Conservation (phyloP, 2,329 filamentous ascomycete species). For the Ophiostoma angusticollis region DNA sequence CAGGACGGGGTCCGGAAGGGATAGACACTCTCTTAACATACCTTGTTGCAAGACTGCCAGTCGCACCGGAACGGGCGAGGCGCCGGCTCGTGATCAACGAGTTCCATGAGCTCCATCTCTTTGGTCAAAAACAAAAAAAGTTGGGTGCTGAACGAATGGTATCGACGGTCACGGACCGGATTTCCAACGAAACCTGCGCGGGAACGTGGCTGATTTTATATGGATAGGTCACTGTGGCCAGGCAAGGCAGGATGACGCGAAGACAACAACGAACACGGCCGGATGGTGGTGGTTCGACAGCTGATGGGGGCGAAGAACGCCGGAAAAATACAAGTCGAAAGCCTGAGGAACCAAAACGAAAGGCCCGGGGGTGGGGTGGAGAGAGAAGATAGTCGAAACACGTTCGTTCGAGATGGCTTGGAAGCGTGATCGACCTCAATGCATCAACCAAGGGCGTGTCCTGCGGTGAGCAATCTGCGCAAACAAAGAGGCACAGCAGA, state of each 20-base stretch:
- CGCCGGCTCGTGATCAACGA: constrained; percentile 50
- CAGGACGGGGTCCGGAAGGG: constrained; percentile 1
- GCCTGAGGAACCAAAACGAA: not conserved
- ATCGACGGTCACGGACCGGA: constrained; percentile 5
- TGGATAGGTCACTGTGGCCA: no score
- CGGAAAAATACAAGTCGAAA: not conserved
- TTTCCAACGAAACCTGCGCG: constrained; percentile 4
- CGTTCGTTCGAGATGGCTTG: constrained; percentile 5
- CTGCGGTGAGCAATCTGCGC: not conserved
- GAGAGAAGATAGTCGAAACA: constrained; percentile 9
- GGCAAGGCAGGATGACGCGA: no score
- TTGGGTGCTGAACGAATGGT: not conserved
- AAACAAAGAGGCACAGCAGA: no score
- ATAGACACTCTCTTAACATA: constrained; percentile 22
- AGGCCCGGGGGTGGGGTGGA: not conserved
- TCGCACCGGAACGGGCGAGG: constrained; percentile 52
- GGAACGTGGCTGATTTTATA: no score
- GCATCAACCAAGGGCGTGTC: constrained; percentile 14
- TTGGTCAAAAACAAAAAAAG: constrained; percentile 7
- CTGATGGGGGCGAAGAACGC: constrained; percentile 3
- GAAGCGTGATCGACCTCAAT: constrained; percentile 15
- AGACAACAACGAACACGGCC: not conserved
- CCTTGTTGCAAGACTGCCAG: constrained; percentile 50
- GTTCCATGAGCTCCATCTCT: constrained; percentile 51
- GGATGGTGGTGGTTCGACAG: constrained; percentile 5